Conservation (phyloP, 1,284 basidiomycete species). For the Lignosus rhinocerotis region DNA sequence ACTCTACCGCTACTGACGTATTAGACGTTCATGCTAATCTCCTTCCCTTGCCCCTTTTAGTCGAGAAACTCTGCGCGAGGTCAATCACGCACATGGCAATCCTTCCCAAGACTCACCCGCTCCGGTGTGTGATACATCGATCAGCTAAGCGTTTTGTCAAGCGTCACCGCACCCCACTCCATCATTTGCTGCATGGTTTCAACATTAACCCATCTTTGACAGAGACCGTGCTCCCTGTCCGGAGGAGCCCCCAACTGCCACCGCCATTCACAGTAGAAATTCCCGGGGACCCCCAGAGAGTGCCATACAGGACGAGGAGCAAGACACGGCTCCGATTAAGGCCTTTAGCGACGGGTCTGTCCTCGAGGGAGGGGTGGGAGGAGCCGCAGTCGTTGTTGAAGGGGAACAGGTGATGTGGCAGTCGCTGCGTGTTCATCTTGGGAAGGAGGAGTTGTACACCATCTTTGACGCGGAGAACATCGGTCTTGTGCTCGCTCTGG, state of each 20-base stretch:
- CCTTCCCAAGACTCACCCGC: slow-evolving; percentile 35
- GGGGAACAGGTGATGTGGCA: background rate
- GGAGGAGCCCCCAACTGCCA: slow-evolving; percentile 8
- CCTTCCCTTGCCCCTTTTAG: slow-evolving; percentile 28
- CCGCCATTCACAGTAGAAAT: slow-evolving; percentile 8
- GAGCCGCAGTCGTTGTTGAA: slow-evolving; percentile 5
- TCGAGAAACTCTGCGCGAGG: slow-evolving; percentile 27
- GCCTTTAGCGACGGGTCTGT: slow-evolving; percentile 24
- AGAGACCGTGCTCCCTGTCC: slow-evolving; percentile 16
- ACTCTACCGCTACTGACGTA: slow-evolving; percentile 33
- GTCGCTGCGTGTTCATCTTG: slow-evolving; percentile 25
- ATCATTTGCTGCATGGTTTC: slow-evolving; percentile 21
- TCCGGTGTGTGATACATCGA: slow-evolving; percentile 13
- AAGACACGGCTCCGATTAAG: background rate
- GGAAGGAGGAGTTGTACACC: slow-evolving; percentile 25
- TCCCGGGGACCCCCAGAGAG: slow-evolving; percentile 12
- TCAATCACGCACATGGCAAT: slow-evolving; percentile 33
- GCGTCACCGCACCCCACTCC: slow-evolving; percentile 18
- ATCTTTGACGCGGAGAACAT: slow-evolving; percentile 35
- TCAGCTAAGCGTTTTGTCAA: slow-evolving; percentile 14
- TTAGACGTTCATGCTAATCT: slow-evolving; percentile 35
- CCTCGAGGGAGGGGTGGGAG: slow-evolving; percentile 4
- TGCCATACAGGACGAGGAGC: slow-evolving; percentile 9
- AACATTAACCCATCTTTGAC: background rate
- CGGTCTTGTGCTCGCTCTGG: slow-evolving; percentile 21